Base-by-base conservation (phyloP, 495 filamentous ascomycete species). In the Penicillium chermesinum region DNA sequence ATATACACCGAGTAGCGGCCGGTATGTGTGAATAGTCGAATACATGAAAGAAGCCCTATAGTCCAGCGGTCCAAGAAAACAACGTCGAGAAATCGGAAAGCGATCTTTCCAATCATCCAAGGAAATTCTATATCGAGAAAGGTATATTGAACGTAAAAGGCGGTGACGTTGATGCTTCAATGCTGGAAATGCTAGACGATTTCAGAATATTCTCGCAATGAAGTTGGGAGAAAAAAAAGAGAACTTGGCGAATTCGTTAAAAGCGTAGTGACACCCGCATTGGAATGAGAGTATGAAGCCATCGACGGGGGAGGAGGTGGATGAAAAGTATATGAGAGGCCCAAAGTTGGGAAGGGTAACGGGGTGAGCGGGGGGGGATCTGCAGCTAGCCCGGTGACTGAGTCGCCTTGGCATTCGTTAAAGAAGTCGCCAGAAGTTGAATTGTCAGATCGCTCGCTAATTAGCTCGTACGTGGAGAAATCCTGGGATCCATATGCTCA, bases 1-100 rank as follows among this genome's bases (percentile, higher is more conserved):
- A 32, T 46, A 46, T 59, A 61, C 55, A 55, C 41, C 42, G 39
- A 49, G 34, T 19, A 41, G 44, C 45, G 38, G 43, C 48, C 43
- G 46, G 19, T 49, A 44, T 49, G 49, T 47, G 46, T 30, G 42
- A 46, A 39, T 13, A 30, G 33, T 41, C 10, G 40, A 47, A 38
- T 49, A 52, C 36, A 50, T 43, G 21, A 6, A 39, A 30, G 18
- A 32, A 35, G 41, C 10, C 12, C 12, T 30, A 41, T n/a, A 6
- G 12, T 37, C 18, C 6, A 17, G 22, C 16, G 40, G 1, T 14
- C 38, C 34, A 38, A 27, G 14, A 17, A 7, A 27, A 22, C 18
- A 2, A n/a, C n/a, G n/a, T n/a, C 13, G 16, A 43, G 41, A 43
- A 32, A 30, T 27, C 13, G 16, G 15, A 9, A 19, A 13, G 20